phyloP scores from a whole-genome alignment of 2,329 filamentous ascomycete genomes.

The Fusarium sp. region DNA sequence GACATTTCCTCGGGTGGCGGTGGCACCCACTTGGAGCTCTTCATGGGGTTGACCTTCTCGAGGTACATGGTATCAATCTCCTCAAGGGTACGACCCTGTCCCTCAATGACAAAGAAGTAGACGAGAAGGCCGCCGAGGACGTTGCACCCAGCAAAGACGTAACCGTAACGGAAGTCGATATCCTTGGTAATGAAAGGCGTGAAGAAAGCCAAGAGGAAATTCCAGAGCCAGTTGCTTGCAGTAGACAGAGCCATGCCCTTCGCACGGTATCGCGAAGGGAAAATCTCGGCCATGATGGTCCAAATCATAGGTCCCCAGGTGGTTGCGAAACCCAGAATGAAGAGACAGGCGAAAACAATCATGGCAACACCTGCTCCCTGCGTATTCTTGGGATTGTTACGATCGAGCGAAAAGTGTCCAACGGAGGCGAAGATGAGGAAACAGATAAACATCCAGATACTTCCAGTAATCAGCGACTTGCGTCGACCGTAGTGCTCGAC shows the following conservation, averaged over 20 bases:
- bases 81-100: slow-evolving; percentile 80
- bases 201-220: slow-evolving; percentile 84
- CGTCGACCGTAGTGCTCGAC: slow-evolving; percentile 78
- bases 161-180: slow-evolving; percentile 82
- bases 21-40: slow-evolving; percentile 70
- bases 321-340: slow-evolving; percentile 76
- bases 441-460: slow-evolving; percentile 72
- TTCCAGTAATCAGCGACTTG: slow-evolving; percentile 73
- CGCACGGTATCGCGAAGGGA: slow-evolving; percentile 73
- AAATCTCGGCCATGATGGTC: slow-evolving; percentile 76
- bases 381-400: slow-evolving; percentile 53
- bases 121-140: slow-evolving; percentile 75
- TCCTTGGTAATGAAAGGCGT: slow-evolving; percentile 82
- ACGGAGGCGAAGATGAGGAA: slow-evolving; percentile 72
- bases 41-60: slow-evolving; percentile 73
- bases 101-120: slow-evolving; percentile 85
- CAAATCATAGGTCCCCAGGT: slow-evolving; percentile 78
- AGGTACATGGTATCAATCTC: slow-evolving; percentile 87
- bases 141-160: slow-evolving; percentile 82
- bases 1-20: slow-evolving; percentile 62
- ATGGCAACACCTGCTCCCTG: slow-evolving; percentile 69
- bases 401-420: slow-evolving; percentile 64
- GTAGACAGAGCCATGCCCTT: slow-evolving; percentile 74
- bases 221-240: slow-evolving; percentile 78
- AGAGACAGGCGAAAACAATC: slow-evolving; percentile 75